A percentile compares a stretch with the other conserved stretches of the same genome.
phyloP scores from a whole-genome alignment of 2,329 filamentous ascomycete genomes.

The Stemphylium beticola region DNA sequence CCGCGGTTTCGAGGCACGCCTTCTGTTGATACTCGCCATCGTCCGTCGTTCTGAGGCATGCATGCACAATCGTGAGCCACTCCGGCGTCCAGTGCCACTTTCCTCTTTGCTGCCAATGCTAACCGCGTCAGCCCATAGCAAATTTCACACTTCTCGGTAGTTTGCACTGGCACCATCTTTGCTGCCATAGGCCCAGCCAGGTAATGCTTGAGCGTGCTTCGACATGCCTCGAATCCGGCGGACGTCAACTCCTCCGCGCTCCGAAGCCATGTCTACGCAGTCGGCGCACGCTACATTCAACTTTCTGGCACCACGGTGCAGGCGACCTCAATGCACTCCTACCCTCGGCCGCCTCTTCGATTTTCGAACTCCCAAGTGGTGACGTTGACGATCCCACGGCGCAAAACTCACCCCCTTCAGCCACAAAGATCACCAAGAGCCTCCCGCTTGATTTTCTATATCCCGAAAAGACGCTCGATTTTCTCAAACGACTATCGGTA shows the following conservation, averaged over 20 bases:
- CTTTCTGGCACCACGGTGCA: slow-evolving; percentile 63
- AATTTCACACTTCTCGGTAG: slow-evolving; percentile 22
- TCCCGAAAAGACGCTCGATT: slow-evolving; percentile 52
- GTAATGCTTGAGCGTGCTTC: slow-evolving; percentile 65
- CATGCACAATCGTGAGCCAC: slow-evolving; percentile 24
- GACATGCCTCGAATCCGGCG: slow-evolving; percentile 64
- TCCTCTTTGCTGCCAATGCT: background rate
- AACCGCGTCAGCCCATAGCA: slow-evolving; percentile 11
- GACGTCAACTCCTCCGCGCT: slow-evolving; percentile 57
- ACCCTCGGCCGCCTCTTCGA: slow-evolving; percentile 33
- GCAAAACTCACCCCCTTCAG: slow-evolving; percentile 6
- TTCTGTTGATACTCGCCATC: slow-evolving; percentile 13
- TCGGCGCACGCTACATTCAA: slow-evolving; percentile 60
- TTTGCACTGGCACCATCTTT: slow-evolving; percentile 29
- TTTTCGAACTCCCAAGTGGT: slow-evolving; percentile 14
- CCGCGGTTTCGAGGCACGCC: background rate
- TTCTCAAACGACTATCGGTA: slow-evolving; percentile 39
- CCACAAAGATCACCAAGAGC: slow-evolving; percentile 10
- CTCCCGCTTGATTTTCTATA: slow-evolving; percentile 57
- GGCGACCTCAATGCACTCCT: slow-evolving; percentile 52
- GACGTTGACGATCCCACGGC: slow-evolving; percentile 16
- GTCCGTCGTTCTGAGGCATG: slow-evolving; percentile 25
- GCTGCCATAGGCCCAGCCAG: slow-evolving; percentile 33
- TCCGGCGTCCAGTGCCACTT: slow-evolving; percentile 9
- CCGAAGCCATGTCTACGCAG: slow-evolving; percentile 48